Evolutionary conservation across 805 yeast genomes (phyloP).

Genomic region (Pichia thaimueangensis): DNA sequence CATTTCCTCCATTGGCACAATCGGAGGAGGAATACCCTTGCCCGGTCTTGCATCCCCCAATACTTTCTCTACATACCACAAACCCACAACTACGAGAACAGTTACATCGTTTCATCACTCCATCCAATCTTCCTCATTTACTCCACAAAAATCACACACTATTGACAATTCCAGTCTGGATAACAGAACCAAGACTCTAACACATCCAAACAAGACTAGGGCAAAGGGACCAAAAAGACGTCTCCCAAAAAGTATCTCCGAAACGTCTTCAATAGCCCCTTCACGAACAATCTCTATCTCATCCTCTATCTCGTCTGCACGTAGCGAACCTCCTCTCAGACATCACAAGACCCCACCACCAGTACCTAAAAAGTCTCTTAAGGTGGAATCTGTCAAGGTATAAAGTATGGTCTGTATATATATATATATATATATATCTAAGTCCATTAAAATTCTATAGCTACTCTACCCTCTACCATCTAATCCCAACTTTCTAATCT

Average conservation of each 20-base stretch:
- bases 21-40: not conserved
- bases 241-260: slow-evolving; percentile 39
- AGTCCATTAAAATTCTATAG: no score
- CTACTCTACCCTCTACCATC: no score
- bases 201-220: slow-evolving; percentile 41
- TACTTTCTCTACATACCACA: not conserved
- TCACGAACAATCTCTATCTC: no score
- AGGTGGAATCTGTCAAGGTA: no score
- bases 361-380: no score
- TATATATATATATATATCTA: no score
- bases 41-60: slow-evolving; percentile 2
- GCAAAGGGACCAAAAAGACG: slow-evolving; percentile 48
- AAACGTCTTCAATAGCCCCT: slow-evolving; percentile 2
- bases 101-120: not conserved
- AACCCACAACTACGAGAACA: not conserved
- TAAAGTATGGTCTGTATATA: no score
- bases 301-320: not conserved
- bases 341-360: not conserved
- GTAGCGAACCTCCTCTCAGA: not conserved
- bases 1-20: not conserved
- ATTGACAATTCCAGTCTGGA: not conserved
- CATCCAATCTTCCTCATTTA: no score
- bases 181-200: slow-evolving; percentile 23
- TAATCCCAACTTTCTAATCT: no score
- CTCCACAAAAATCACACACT: slow-evolving; percentile 1